Percentiles rank a stretch among this genome's conserved stretches.
phyloP scores from a whole-genome alignment of 305 asterid genomes.

The Solanum chacoense region DNA sequence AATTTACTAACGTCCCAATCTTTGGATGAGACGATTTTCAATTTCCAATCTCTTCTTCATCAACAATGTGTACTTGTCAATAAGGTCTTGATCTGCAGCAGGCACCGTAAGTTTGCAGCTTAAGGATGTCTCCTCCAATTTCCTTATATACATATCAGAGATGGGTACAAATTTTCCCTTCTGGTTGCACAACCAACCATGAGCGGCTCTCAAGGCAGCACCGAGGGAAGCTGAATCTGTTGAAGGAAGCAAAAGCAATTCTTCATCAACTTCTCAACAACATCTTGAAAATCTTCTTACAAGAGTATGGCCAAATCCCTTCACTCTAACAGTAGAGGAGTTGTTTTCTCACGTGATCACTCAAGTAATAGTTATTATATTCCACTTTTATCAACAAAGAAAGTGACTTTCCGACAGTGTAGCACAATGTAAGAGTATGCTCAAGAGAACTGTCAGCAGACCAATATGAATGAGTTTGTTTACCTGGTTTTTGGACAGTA shows the following conservation, averaged over 20 bases:
- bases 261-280: not conserved
- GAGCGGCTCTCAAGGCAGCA: conserved; percentile 79
- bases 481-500: conserved; percentile 54
- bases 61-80: conserved; percentile 32
- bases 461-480: not conserved
- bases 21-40: conserved; percentile 37
- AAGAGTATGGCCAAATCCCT: not conserved
- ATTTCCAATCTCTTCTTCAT: conserved; percentile 55
- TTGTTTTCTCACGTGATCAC: not conserved
- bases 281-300: not conserved
- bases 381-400: not conserved
- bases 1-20: conserved; percentile 37
- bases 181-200: conserved; percentile 61
- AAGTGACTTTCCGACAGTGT: not conserved
- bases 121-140: conserved; percentile 49
- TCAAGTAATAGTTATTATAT: not conserved
- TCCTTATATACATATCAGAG: conserved; percentile 36
- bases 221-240: conserved; percentile 78
- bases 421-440: not conserved
- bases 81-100: conserved; percentile 35
- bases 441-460: not conserved
- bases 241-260: not conserved
- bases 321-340: not conserved
- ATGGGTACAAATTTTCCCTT: conserved; percentile 39
- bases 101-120: conserved; percentile 42